Conservation (phyloP, 306 rosid species). For the Citrullus amarus region DNA sequence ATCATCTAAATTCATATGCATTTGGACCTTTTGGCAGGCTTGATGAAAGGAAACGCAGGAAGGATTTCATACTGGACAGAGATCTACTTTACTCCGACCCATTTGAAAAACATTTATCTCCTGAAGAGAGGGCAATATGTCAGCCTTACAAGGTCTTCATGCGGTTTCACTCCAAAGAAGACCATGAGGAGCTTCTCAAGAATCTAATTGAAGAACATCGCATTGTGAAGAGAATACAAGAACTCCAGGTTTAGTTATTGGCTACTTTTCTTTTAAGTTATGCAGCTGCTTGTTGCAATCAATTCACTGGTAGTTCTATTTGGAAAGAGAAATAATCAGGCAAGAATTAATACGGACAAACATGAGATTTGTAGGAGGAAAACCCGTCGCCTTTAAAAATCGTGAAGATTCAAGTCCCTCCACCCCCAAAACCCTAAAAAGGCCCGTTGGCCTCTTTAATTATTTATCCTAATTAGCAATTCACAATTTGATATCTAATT, state of each 20-base stretch:
- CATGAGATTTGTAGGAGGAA: neutral
- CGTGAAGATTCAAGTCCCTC: neutral
- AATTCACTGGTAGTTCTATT: neutral
- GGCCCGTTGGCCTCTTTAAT: neutral
- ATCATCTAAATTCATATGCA: neutral
- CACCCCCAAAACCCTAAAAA: neutral
- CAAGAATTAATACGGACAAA: neutral
- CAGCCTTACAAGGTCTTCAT: conserved; percentile 53
- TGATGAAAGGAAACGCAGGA: conserved; percentile 79
- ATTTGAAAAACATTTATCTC: conserved; percentile 47
- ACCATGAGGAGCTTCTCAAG: conserved; percentile 50
- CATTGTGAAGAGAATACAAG: conserved; percentile 52
- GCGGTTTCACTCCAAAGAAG: conserved; percentile 71
- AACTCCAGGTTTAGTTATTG: conserved; percentile 52
- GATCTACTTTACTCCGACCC: conserved; percentile 66
- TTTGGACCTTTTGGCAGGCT: conserved; percentile 49
- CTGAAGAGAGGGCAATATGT: conserved; percentile 62
- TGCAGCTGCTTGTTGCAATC: neutral
- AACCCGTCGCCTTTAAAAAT: no score
- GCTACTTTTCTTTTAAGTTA: neutral
- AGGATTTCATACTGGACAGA: conserved; percentile 61
- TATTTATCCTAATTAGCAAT: no score
- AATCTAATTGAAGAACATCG: conserved; percentile 62
- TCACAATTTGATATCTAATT: no score
- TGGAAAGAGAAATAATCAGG: neutral